phyloP scores from a whole-genome alignment of 1,284 basidiomycete species.

The Thecaphora thlaspeos region DNA sequence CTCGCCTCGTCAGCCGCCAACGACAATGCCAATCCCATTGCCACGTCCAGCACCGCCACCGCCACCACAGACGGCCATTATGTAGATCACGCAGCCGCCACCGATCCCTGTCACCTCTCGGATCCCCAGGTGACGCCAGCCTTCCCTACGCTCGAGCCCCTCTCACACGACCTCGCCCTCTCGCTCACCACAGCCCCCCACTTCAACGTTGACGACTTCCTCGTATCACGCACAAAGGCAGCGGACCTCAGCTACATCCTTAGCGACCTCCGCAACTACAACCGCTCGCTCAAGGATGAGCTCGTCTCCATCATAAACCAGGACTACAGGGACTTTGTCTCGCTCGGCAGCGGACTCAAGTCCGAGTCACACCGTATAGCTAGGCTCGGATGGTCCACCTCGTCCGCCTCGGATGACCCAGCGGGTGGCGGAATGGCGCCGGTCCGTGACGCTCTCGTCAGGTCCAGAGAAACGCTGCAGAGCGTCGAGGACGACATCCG shows the following conservation, averaged over 20 bases:
- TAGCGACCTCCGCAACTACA: constrained; percentile 79
- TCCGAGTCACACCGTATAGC: constrained; percentile 29
- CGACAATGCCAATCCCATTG: no score
- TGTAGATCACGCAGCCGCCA: no score
- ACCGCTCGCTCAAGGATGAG: constrained; percentile 80
- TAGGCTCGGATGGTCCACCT: constrained; percentile 19
- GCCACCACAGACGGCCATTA: no score
- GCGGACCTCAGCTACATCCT: constrained; percentile 80
- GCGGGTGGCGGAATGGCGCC: constrained; percentile 18
- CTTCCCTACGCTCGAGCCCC: constrained; percentile 71
- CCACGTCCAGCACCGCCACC: no score
- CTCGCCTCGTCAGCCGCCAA: no score
- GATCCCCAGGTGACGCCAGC: constrained; percentile 2
- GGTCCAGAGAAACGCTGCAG: constrained; percentile 62
- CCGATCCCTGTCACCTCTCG: no score
- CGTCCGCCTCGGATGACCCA: not conserved
- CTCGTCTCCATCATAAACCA: constrained; percentile 92
- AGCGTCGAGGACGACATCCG: constrained; percentile 75
- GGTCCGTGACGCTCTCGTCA: constrained; percentile 20
- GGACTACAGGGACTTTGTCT: constrained; percentile 96
- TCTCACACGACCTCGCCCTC: constrained; percentile 76
- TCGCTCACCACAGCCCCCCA: constrained; percentile 60
- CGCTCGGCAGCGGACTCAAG: constrained; percentile 65
- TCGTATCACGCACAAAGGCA: constrained; percentile 80
- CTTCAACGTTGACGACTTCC: constrained; percentile 83